Evolutionary conservation across 2,329 filamentous ascomycete species (phyloP).

Genomic region (Teratosphaeria epicoccoides): DNA sequence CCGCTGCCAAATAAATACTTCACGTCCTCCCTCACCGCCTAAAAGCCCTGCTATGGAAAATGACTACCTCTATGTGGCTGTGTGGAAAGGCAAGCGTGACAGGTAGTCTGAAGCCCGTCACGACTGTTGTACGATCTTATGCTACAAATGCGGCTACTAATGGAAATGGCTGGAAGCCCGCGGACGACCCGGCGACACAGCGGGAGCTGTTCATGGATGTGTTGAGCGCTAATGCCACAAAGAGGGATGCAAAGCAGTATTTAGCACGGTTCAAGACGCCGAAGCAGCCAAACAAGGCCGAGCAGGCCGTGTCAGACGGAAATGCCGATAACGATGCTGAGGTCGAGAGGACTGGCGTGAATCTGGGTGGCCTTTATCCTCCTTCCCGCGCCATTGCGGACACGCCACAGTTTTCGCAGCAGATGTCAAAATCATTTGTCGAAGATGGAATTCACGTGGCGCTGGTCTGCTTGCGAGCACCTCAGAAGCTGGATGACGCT

Average conservation of each 20-base stretch:
- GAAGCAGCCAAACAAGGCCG: constrained; percentile 30
- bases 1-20: not conserved
- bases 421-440: constrained; percentile 20
- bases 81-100: constrained; percentile 26
- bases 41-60: constrained; percentile 19
- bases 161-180: not conserved
- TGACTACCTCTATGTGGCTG: constrained; percentile 27
- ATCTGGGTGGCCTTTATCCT: constrained; percentile 51
- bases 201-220: constrained; percentile 73
- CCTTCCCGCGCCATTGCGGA: constrained; percentile 47
- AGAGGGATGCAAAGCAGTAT: constrained; percentile 84
- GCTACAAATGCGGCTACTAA: constrained; percentile 1
- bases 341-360: constrained; percentile 42
- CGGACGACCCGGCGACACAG: constrained; percentile 9
- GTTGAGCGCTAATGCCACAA: constrained; percentile 79
- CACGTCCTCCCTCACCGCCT: not conserved
- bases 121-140: not conserved
- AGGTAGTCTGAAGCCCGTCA: constrained; percentile 15
- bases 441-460: constrained; percentile 59
- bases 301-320: constrained; percentile 9
- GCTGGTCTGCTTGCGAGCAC: constrained; percentile 69
- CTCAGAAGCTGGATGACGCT: constrained; percentile 58
- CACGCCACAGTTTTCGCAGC: constrained; percentile 46
- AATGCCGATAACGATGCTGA: constrained; percentile 15
- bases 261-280: constrained; percentile 66